A percentile compares a stretch with the other conserved stretches of the same genome.
Conservation (phyloP, 768 basidiomycete species). For the Crepidotus variabilis region DNA sequence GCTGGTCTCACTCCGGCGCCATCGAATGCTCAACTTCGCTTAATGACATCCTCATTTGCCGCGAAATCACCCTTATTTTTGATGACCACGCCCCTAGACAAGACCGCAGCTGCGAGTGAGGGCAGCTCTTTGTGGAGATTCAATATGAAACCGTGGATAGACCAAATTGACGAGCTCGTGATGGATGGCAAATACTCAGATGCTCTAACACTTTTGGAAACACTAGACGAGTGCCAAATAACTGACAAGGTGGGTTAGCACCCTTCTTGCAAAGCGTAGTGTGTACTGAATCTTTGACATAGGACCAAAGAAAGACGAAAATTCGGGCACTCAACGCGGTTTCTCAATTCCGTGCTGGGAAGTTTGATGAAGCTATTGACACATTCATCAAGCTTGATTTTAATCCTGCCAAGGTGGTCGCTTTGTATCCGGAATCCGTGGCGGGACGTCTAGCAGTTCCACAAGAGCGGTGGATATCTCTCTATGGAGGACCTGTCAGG, state of each 20-base stretch:
- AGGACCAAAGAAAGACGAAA: conserved; percentile 54
- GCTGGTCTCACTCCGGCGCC: conserved; percentile 18
- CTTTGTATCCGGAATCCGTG: conserved; percentile 79
- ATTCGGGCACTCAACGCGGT: conserved; percentile 79
- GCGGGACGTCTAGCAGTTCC: conserved; percentile 75
- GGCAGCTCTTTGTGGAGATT: conserved; percentile 81
- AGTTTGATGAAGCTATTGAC: conserved; percentile 80
- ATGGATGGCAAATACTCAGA: conserved; percentile 64
- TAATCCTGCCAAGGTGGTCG: conserved; percentile 91
- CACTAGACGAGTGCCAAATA: conserved; percentile 53
- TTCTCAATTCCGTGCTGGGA: conserved; percentile 61
- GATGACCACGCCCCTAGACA: conserved; percentile 73
- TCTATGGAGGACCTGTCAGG: conserved; percentile 74
- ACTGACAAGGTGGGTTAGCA: conserved; percentile 55
- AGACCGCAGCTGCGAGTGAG: conserved; percentile 55
- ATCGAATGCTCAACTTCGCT: conserved; percentile 51
- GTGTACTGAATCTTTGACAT: conserved; percentile 3
- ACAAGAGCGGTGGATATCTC: conserved; percentile 67
- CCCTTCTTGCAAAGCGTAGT: not conserved
- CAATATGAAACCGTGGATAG: conserved; percentile 66
- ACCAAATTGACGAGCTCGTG: conserved; percentile 85
- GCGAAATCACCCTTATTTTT: conserved; percentile 56
- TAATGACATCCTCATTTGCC: conserved; percentile 55
- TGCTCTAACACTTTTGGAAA: conserved; percentile 76
- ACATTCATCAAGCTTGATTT: conserved; percentile 84